Base-by-base conservation (phyloP, 148 eudicot genomes). In the Euryodendron excelsum region DNA sequence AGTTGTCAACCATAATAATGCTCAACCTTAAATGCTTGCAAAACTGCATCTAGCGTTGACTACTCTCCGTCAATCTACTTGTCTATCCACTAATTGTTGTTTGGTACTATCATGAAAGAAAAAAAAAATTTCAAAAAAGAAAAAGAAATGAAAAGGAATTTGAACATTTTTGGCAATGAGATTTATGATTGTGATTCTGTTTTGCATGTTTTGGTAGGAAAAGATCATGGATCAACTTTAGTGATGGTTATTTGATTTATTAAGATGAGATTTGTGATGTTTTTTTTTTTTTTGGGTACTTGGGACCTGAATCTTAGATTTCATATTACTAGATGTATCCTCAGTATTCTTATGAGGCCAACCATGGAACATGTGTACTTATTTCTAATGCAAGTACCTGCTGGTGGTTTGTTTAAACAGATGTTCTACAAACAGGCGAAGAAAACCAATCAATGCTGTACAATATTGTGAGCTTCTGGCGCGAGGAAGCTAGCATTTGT, bases 341-440 rank as follows among this genome's bases (percentile, higher is more conserved):
- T 21, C 36, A 31, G 13, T 21, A 0, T 14, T 34, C 53, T 48
- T 48, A 0, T 48, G 11, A 64, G 11, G 3, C 33, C 69, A 18
- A 21, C 17, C 15, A n/a, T 9, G 25, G 71, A 37, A 37, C 18
- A 17, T 65, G 44, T 17, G 15, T 39, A 23, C 23, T n/a, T 1
- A 28, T 23, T n/a, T 69, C 73, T 69, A 4, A 44, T 41, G 7
- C 23, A 34, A 34, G 10, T 33, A 0, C 25, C 39, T 41, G 31
- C 59, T 45, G 27, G 28, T 50, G 67, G 9, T 72, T 68, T 8
- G 53, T 84, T 39, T 59, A 78, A 69, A 62, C 97, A 95, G 98
- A 91, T 95, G 96, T 95, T 95, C 78, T 95, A 91, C 93, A 95
- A 93, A 82, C 96, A 93, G 78, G 97, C 97, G 18, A 95, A 93